phyloP scores from a whole-genome alignment of 306 rosid genomes.

The Quercus alba region DNA sequence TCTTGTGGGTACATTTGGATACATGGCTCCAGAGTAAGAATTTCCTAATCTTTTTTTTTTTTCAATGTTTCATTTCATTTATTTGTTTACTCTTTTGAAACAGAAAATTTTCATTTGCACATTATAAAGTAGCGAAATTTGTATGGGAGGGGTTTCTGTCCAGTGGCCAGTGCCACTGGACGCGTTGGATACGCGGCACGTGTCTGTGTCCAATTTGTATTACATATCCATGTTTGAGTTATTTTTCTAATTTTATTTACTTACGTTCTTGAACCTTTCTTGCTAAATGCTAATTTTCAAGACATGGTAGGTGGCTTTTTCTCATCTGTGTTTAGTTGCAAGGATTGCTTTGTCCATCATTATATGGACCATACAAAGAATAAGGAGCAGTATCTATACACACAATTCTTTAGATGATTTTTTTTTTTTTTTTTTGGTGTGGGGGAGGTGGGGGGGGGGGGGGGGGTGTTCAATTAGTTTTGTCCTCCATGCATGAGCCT shows the following conservation, averaged over 20 bases:
- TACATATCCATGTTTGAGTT: neutral
- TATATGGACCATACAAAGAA: neutral
- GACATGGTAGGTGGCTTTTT: neutral
- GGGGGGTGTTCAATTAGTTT: neutral
- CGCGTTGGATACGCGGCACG: too few species aligned
- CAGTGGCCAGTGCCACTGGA: too few species aligned
- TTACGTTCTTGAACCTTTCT: neutral
- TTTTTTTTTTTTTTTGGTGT: too few species aligned
- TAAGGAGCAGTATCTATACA: neutral
- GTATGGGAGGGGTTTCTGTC: neutral
- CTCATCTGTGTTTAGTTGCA: neutral
- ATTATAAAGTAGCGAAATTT: neutral
- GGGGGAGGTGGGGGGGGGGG: too few species aligned
- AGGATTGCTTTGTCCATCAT: neutral
- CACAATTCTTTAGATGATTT: neutral
- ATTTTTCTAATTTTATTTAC: neutral
- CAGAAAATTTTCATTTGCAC: neutral
- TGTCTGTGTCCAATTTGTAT: neutral
- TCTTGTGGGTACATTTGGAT: conserved; percentile 81
- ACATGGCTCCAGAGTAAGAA: conserved; percentile 78
- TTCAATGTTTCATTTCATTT: neutral
- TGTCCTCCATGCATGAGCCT: neutral
- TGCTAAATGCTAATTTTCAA: neutral
- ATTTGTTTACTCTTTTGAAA: neutral
- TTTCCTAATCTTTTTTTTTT: neutral